These are phyloP conservation scores for Pelargonium exstipulatum DNA, from an alignment of 441 rosid genomes.

Conservation along the genomic window DNA sequence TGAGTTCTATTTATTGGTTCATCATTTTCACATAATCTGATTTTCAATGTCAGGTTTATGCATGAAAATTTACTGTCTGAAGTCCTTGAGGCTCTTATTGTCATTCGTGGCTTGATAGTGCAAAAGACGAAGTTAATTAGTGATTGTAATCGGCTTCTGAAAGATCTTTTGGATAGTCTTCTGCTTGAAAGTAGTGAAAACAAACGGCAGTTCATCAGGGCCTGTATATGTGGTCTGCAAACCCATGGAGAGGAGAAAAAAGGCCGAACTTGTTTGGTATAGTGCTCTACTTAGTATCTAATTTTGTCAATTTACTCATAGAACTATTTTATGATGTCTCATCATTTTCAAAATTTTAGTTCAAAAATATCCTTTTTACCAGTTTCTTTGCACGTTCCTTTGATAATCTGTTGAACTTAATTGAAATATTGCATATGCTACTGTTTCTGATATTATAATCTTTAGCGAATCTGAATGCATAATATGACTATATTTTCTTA, in stretches of 20 bases:
- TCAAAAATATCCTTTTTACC: not conserved
- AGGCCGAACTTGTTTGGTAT: conserved; percentile 91
- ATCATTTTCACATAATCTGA: conserved; percentile 22
- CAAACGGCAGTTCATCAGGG: conserved; percentile 88
- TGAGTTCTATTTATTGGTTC: conserved; percentile 17
- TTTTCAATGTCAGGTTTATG: conserved; percentile 71
- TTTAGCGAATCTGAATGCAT: not conserved
- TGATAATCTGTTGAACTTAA: not conserved
- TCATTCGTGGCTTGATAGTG: conserved; percentile 92
- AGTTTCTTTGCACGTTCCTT: not conserved
- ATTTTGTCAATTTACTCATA: not conserved
- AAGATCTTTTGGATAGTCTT: conserved; percentile 95
- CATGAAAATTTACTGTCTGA: conserved; percentile 82
- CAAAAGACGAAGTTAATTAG: conserved; percentile 99
- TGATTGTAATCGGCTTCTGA: conserved; percentile 92
- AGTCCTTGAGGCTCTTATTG: conserved; percentile 96
- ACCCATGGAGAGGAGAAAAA: conserved; percentile 88
- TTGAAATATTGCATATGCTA: conserved; percentile 4
- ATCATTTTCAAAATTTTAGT: not conserved
- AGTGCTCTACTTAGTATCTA: conserved; percentile 18
- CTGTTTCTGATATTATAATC: not conserved
- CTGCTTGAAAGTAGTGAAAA: conserved; percentile 98
- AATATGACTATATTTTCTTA: not conserved
- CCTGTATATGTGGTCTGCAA: conserved; percentile 93
- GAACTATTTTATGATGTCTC: not conserved